Conservation (phyloP, 495 filamentous ascomycete species). For the Hypoxylon subgilvum region DNA sequence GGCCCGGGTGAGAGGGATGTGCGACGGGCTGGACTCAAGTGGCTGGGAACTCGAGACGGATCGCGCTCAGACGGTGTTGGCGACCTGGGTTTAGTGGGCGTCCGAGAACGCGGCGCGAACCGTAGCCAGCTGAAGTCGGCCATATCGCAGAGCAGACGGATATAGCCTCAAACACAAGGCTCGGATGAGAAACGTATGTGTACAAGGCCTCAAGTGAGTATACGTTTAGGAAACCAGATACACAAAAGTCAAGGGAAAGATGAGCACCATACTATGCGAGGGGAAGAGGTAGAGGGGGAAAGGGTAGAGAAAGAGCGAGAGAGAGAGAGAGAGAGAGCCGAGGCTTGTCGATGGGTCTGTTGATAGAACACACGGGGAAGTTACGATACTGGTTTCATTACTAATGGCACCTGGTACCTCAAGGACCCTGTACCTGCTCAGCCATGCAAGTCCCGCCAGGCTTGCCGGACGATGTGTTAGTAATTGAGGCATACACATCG, state of each 20-base stretch:
- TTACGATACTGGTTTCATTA: too few relatives aligned
- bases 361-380: too few relatives aligned
- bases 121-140: slow-evolving; percentile 42
- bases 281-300: neutral
- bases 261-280: too few relatives aligned
- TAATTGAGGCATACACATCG: too few relatives aligned
- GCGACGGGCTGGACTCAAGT: slow-evolving; percentile 6
- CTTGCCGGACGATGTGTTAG: too few relatives aligned
- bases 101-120: slow-evolving; percentile 35
- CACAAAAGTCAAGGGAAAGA: too few relatives aligned
- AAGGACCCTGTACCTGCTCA: too few relatives aligned
- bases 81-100: slow-evolving; percentile 19
- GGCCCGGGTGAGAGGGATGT: neutral
- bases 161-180: neutral
- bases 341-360: too few relatives aligned
- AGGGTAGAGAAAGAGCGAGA: neutral
- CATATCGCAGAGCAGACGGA: slow-evolving; percentile 23
- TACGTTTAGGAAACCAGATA: too few relatives aligned
- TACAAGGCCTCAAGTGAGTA: too few relatives aligned
- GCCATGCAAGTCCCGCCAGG: too few relatives aligned
- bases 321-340: neutral
- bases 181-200: neutral
- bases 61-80: slow-evolving; percentile 4
- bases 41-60: slow-evolving; percentile 11
- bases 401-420: too few relatives aligned